phyloP scores from a whole-genome alignment of 2,329 filamentous ascomycete genomes.

The Trichophyton mentagrophytes region DNA sequence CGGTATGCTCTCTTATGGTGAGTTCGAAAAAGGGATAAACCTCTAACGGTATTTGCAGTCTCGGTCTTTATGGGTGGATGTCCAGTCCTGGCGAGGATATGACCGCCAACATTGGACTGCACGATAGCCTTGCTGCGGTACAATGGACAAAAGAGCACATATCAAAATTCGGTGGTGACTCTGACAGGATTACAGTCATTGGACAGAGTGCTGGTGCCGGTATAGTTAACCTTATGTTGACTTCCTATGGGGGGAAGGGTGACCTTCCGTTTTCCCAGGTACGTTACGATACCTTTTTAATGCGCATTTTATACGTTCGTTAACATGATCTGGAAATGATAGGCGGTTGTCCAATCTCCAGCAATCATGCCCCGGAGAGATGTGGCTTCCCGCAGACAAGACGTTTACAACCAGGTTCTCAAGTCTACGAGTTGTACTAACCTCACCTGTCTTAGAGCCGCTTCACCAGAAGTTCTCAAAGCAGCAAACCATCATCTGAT shows the following conservation, averaged over 20 bases:
- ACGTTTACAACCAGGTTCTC: background rate
- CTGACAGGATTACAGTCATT: slow-evolving; percentile 7
- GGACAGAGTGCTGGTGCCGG: slow-evolving; percentile 7
- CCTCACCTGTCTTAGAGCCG: background rate
- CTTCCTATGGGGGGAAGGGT: background rate
- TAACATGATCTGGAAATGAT: background rate
- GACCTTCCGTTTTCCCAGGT: slow-evolving; percentile 2
- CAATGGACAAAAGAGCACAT: slow-evolving; percentile 9
- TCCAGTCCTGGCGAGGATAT: slow-evolving; percentile 5
- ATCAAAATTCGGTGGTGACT: slow-evolving; percentile 10
- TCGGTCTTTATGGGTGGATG: slow-evolving; percentile 10
- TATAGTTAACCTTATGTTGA: slow-evolving; percentile 7
- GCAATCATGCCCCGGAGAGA: background rate
- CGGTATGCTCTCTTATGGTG: background rate
- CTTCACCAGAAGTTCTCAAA: background rate
- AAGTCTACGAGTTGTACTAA: background rate
- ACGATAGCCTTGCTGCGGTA: slow-evolving; percentile 7
- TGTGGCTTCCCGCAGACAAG: background rate
- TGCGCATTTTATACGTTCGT: background rate
- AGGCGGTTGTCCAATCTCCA: background rate
- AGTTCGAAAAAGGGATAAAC: background rate
- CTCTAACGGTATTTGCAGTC: background rate
- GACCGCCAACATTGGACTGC: slow-evolving; percentile 8
- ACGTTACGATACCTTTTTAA: background rate
- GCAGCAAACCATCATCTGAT: background rate